phyloP scores from a whole-genome alignment of 139 green algal genomes.

The Chlamydomonas schloesseri region DNA sequence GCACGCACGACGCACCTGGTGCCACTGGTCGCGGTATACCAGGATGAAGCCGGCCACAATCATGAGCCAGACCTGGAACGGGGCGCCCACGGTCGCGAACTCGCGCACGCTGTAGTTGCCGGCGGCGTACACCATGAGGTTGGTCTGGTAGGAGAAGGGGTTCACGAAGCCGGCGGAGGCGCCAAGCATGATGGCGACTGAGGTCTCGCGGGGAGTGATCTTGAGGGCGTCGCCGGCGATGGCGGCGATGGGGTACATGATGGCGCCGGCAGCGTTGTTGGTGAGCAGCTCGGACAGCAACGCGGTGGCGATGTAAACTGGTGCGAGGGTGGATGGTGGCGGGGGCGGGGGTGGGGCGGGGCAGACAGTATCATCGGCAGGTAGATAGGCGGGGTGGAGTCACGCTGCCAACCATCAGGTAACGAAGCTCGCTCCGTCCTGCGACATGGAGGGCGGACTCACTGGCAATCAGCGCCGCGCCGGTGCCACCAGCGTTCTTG shows the following conservation, averaged over 20 bases:
- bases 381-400: too few relatives aligned
- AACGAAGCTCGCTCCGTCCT: too few relatives aligned
- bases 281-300: conserved; percentile 74
- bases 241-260: conserved; percentile 55
- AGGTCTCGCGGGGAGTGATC: conserved; percentile 52
- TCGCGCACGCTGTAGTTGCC: conserved; percentile 70
- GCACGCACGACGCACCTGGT: conserved; percentile 22
- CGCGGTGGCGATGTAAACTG: conserved; percentile 67
- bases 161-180: conserved; percentile 69
- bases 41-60: conserved; percentile 42
- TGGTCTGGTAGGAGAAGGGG: conserved; percentile 78
- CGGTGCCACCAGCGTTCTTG: not conserved
- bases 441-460: not conserved
- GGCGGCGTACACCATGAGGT: conserved; percentile 82
- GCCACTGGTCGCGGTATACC: conserved; percentile 18
- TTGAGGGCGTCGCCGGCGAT: conserved; percentile 39
- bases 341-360: too few relatives aligned
- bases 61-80: conserved; percentile 57
- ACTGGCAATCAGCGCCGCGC: conserved; percentile 5
- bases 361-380: too few relatives aligned
- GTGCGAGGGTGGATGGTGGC: not conserved
- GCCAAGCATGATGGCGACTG: conserved; percentile 66
- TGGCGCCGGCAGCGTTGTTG: conserved; percentile 72
- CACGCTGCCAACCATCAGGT: too few relatives aligned
- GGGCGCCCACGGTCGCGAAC: conserved; percentile 67